Conservation (phyloP, 345 rosid genomes). For the Alliaria petiolata region DNA sequence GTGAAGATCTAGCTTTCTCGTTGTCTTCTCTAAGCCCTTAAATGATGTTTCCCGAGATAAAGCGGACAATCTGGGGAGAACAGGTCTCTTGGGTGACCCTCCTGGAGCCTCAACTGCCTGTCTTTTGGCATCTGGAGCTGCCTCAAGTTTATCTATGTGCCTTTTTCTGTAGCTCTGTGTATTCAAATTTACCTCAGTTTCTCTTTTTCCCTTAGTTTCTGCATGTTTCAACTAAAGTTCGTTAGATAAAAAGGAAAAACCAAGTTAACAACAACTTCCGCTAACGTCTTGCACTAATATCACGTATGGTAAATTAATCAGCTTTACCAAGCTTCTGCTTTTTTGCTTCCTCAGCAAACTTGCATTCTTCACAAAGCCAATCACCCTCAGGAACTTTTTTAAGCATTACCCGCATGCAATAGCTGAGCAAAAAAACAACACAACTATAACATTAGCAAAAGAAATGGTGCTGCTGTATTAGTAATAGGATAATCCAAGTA, state of each 20-base stretch:
- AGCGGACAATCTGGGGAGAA: conserved; percentile 42
- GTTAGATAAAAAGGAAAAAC: conserved; percentile 4
- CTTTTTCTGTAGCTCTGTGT: conserved; percentile 52
- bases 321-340: conserved; percentile 57
- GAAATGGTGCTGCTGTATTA: not conserved
- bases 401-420: conserved; percentile 95
- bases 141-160: conserved; percentile 45
- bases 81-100: conserved; percentile 57
- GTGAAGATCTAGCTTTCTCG: conserved; percentile 45
- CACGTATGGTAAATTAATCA: conserved; percentile 17
- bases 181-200: conserved; percentile 25
- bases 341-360: conserved; percentile 60
- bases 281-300: conserved; percentile 1
- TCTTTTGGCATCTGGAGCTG: conserved; percentile 46
- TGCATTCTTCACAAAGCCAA: conserved; percentile 98
- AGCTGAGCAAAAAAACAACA: conserved; percentile 48
- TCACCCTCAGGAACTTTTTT: conserved; percentile 70
- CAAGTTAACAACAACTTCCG: not conserved
- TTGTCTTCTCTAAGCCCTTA: conserved; percentile 59
- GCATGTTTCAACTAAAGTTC: conserved; percentile 33
- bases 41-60: conserved; percentile 55
- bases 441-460: not conserved
- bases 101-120: conserved; percentile 54
- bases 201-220: conserved; percentile 50
- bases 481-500: not conserved